A percentile compares a stretch with the other conserved stretches of the same genome.
These are phyloP conservation scores for Tetrapisispora nanseiensis DNA, from an alignment of 805 yeast species.

Conservation along the genomic window DNA sequence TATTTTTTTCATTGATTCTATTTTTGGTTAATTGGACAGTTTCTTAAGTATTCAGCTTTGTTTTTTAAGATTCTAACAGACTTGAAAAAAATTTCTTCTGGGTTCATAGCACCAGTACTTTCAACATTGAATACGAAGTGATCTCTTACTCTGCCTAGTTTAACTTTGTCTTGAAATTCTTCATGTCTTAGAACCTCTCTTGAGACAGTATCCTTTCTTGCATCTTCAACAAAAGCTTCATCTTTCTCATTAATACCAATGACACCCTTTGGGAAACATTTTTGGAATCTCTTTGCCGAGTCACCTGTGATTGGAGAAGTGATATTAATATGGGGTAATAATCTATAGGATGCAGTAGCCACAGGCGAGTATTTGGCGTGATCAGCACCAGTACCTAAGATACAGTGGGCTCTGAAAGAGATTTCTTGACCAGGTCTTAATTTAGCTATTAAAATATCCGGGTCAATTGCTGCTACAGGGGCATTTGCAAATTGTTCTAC, in stretches of 20 bases:
- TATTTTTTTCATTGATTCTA: not conserved
- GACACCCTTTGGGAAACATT: conserved; percentile 91
- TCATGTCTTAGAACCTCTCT: conserved; percentile 92
- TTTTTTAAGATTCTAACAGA: conserved; percentile 75
- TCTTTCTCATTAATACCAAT: conserved; percentile 58
- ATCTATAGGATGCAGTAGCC: conserved; percentile 89
- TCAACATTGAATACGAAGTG: conserved; percentile 93
- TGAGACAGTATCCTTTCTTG: conserved; percentile 93
- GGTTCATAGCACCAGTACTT: conserved; percentile 92
- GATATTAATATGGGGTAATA: conserved; percentile 81
- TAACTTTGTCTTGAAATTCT: conserved; percentile 82
- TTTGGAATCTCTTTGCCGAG: conserved; percentile 68
- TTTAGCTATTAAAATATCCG: conserved; percentile 83
- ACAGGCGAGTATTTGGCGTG: conserved; percentile 98
- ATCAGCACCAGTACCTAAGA: conserved; percentile 85
- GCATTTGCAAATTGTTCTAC: conserved; percentile 52
- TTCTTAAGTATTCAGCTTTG: conserved; percentile 71
- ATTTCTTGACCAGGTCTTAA: conserved; percentile 96
- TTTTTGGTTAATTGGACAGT: conserved; percentile 59
- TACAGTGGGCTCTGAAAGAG: conserved; percentile 78
- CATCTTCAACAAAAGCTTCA: conserved; percentile 74
- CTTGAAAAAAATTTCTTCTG: conserved; percentile 91
- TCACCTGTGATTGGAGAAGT: conserved; percentile 63
- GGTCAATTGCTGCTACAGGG: conserved; percentile 73
- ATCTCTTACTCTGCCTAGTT: conserved; percentile 82